phyloP scores from a whole-genome alignment of 2,329 filamentous ascomycete genomes.

The Colletotrichum nymphaeae region DNA sequence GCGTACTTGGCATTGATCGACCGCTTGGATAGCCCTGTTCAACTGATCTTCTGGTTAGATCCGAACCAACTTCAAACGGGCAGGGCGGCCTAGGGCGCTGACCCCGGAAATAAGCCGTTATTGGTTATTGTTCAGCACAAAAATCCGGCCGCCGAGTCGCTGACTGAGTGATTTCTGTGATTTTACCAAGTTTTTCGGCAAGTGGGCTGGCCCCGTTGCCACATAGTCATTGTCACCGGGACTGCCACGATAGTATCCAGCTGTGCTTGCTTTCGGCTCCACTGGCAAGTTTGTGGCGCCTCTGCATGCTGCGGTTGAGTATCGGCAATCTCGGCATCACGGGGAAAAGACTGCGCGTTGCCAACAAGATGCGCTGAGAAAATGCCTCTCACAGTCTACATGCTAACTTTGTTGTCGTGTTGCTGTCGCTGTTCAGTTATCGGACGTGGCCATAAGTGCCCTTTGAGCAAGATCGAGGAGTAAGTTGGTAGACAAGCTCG shows the following conservation, averaged over 20 bases:
- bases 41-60: neutral
- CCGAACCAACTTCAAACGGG: neutral
- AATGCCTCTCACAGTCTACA: neutral
- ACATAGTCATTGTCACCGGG: neutral
- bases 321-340: neutral
- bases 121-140: neutral
- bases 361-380: rapidly evolving
- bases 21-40: neutral
- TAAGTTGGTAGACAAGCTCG: rapidly evolving
- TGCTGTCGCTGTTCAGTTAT: neutral
- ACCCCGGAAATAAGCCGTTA: neutral
- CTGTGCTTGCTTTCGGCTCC: neutral
- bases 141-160: neutral
- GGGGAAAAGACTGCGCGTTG: neutral
- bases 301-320: neutral
- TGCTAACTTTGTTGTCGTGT: neutral
- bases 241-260: neutral
- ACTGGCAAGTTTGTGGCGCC: neutral
- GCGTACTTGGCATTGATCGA: neutral
- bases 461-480: neutral
- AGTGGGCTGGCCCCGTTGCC: neutral
- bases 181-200: neutral
- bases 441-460: neutral
- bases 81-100: neutral
- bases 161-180: neutral